Evolutionary conservation across 2,329 filamentous ascomycete genomes (phyloP), one percentile per base, ranked within the genome.

Genomic region (Xylaria sp.): DNA sequence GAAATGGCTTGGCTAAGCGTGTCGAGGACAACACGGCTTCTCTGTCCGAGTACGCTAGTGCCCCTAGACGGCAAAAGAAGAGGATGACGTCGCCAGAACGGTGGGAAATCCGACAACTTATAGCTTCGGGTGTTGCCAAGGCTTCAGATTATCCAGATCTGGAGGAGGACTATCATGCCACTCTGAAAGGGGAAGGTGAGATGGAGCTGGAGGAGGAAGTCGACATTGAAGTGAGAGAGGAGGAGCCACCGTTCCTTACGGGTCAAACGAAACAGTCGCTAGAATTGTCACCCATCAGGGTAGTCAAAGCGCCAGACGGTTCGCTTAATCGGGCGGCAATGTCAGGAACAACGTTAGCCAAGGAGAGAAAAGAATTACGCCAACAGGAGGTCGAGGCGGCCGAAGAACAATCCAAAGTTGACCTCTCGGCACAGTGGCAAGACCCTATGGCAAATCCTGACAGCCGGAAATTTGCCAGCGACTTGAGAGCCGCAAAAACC

Each of bases 221-320:
- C 4, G 94, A 99, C 66, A 99, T 99, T 59, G 94, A 99, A 72
- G 90, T 99, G 24, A 85, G 88, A 62, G 94, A 99, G 58, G 94
- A 99, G 65, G 94, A 99, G 67, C 95, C 94, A 0, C 94, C 94
- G 0, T 99, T 99, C 78, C 74, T 99, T 59, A 90, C 91, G 16
- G 94, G 94, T 4, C 95, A 99, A 71, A 99, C 94, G 0, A 97
- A 97, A 69, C 92, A 96, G 69, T 96, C 92, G 8, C 79, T 99
- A 7, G 94, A 99, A 67, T 76, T 99, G 3, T 97, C 92, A 1
- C 94, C 94, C 0, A 99, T 99, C 57, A 84, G 95, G 60, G 92
- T 99, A 19, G 91, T 99, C 64, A 97, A 97, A 73, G 94, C 94
- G 1, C 95, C 94, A 0, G 94, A 99, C 72, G 94, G 94, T n/a